A percentile compares a stretch with the other conserved stretches of the same genome.
Conservation (phyloP, 495 filamentous ascomycete species). For the Penicillium malachiteum region DNA sequence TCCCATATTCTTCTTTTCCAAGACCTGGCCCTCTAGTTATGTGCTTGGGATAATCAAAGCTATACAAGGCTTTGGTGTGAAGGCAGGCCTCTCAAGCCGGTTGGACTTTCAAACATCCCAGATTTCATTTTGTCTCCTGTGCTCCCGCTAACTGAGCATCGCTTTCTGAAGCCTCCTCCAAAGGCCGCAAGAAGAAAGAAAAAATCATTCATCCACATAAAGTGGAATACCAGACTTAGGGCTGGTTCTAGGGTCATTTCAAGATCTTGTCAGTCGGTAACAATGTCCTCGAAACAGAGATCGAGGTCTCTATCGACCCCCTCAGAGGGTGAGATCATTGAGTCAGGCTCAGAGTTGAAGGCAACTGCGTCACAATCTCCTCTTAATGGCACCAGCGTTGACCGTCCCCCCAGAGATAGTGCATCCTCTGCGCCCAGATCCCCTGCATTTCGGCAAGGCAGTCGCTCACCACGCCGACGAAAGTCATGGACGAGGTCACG, state of each 20-base stretch:
- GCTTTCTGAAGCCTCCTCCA: conserved; percentile 26
- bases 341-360: conserved; percentile 66
- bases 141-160: conserved; percentile 28
- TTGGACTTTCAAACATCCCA: conserved; percentile 47
- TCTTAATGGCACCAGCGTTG: conserved; percentile 71
- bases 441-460: conserved; percentile 39
- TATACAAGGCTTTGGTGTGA: conserved; percentile 31
- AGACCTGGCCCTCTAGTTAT: conserved; percentile 11
- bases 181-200: conserved; percentile 22
- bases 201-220: neutral
- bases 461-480: conserved; percentile 41
- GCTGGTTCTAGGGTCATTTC: neutral
- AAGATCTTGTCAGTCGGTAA: conserved; percentile 1
- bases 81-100: conserved; percentile 44
- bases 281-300: conserved; percentile 37
- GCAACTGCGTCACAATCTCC: conserved; percentile 76
- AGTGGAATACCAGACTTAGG: neutral
- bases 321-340: conserved; percentile 86
- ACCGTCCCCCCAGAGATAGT: conserved; percentile 66
- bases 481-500: conserved; percentile 39
- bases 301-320: conserved; percentile 50
- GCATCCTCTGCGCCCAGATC: conserved; percentile 50
- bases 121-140: conserved; percentile 27
- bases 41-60: conserved; percentile 22
- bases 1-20: neutral